Evolutionary conservation across 495 filamentous ascomycete genomes (phyloP), one percentile per base, ranked within the genome.

Genomic region (Aspergillus affinis): DNA sequence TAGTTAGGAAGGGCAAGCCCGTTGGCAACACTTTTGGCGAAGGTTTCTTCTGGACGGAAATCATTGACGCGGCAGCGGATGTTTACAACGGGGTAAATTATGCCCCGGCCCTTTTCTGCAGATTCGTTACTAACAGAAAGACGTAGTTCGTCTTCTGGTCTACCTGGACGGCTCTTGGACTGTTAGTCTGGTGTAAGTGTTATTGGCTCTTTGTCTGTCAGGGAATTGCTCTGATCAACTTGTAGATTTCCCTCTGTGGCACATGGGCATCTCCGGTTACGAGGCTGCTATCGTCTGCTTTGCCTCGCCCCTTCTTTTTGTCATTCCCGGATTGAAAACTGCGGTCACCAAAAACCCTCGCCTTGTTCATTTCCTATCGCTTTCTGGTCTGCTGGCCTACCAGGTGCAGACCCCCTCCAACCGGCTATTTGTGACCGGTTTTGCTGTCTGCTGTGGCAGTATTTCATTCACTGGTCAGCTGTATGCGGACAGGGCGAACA

Each of bases 261-360:
- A 97, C 72, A 98, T 99, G 95, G 95, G 95, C 58, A 92, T 99
- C 60, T 99, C 95, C 8, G 95, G 95, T 57, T 97, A 96, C 63
- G 95, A 99, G 75, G 87, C 87, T 26, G 80, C 93, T 61, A 85
- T 99, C 71, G 85, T 96, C 82, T 82, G 82, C 61, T 92, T 89
- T n/a, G 67, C 91, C 53, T 89, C 92, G 6, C 94, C 95, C 0
- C 77, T 92, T 21, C 72, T 97, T n/a, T 87, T 98, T 30, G 84
- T 80, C 26, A 88, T 93, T 57, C 80, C 75, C 30, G 80, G 87
- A 2, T 51, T 97, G 46, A 88, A 90, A 45, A 83, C 82, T 29
- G 71, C 90, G 12, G 80, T 91, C 12, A 72, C 85, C 48, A 84
- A 82, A 51, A 90, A 93, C 62, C 71, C 90, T 58, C 88, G 87